A percentile compares a stretch with the other conserved stretches of the same genome.
phyloP scores from a whole-genome alignment of 148 eudicot species.

The Rhododendron vialii region DNA sequence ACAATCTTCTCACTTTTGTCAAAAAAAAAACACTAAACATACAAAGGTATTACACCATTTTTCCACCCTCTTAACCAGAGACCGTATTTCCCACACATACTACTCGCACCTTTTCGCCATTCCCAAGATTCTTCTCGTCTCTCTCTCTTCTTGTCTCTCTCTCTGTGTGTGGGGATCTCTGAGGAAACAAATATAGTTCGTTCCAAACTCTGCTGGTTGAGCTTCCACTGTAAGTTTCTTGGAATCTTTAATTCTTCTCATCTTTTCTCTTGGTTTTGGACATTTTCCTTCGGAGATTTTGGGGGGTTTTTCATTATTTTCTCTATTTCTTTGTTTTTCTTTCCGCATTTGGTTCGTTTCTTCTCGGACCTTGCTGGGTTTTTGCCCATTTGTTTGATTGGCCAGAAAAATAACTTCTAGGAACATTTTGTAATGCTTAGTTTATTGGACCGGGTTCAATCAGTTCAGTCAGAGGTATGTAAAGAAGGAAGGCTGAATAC shows the following conservation, averaged over 20 bases:
- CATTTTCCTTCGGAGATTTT: background rate
- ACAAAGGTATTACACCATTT: no score
- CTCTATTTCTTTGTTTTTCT: background rate
- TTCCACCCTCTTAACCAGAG: no score
- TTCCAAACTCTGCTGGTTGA: background rate
- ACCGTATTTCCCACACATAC: no score
- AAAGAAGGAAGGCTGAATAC: background rate
- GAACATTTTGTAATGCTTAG: background rate
- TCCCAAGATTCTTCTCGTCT: background rate
- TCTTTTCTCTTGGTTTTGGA: background rate
- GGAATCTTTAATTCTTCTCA: background rate
- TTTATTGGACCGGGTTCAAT: background rate
- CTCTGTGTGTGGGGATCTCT: no score
- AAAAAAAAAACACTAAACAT: no score
- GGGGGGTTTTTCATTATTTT: background rate
- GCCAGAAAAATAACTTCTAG: background rate
- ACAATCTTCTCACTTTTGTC: no score
- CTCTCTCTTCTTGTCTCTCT: background rate
- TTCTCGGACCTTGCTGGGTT: background rate
- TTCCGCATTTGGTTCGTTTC: background rate
- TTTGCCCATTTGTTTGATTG: background rate
- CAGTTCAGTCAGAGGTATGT: background rate
- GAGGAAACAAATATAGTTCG: background rate
- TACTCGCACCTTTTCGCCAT: background rate
- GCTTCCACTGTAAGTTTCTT: slow-evolving; percentile 6